A percentile compares a stretch with the other conserved stretches of the same genome.
phyloP scores from a whole-genome alignment of 2,329 filamentous ascomycete genomes.

The Epicoccum sorghinum region DNA sequence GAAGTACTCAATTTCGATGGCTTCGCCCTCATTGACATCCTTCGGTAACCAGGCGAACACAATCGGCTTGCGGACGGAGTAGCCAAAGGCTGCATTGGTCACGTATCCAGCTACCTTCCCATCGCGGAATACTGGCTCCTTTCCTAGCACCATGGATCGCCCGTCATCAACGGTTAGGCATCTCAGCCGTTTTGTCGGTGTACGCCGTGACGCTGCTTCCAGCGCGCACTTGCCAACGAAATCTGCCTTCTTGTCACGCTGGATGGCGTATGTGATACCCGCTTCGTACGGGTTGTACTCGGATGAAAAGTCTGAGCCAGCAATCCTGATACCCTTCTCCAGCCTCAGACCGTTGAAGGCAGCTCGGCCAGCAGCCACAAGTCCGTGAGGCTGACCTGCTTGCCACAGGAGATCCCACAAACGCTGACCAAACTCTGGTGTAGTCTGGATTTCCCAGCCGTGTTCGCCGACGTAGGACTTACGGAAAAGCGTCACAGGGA shows the following conservation, averaged over 20 bases:
- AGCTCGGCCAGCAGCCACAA: conserved; percentile 64
- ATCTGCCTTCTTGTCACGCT: conserved; percentile 52
- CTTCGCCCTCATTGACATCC: conserved; percentile 53
- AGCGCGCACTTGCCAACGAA: conserved; percentile 62
- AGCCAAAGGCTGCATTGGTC: conserved; percentile 66
- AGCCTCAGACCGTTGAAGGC: conserved; percentile 65
- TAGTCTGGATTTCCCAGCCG: conserved; percentile 68
- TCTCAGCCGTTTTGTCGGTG: conserved; percentile 48
- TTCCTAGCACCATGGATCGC: conserved; percentile 63
- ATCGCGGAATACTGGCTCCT: conserved; percentile 64
- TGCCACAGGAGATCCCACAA: conserved; percentile 66
- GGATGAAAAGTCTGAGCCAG: conserved; percentile 64
- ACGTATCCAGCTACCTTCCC: conserved; percentile 61
- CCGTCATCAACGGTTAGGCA: conserved; percentile 64
- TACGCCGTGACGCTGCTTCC: conserved; percentile 48
- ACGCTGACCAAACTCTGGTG: conserved; percentile 62
- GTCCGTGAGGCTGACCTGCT: conserved; percentile 60
- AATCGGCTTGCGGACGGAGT: conserved; percentile 63
- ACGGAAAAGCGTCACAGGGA: conserved; percentile 63
- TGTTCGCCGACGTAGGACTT: conserved; percentile 67
- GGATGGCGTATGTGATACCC: conserved; percentile 60
- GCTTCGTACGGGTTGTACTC: conserved; percentile 68
- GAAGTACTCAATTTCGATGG: conserved; percentile 68
- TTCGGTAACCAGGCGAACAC: conserved; percentile 65
- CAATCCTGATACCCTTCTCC: conserved; percentile 65